Percentiles rank a stretch among this genome's conserved stretches.
Conservation (phyloP, 2,329 filamentous ascomycete species). For the Apiospora phragmitis region DNA sequence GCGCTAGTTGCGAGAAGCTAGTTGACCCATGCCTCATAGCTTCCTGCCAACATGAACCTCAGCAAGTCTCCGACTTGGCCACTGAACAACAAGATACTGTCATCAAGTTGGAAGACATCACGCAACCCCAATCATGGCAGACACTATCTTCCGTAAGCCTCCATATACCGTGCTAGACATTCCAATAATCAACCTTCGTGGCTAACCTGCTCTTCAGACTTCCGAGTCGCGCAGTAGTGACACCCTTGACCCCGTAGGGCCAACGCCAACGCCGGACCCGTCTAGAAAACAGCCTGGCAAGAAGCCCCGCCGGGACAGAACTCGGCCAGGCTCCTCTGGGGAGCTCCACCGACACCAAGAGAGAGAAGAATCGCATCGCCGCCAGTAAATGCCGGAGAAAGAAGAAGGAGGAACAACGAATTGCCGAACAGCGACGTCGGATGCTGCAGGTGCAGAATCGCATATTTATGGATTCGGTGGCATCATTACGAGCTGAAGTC, state of each 20-base stretch:
- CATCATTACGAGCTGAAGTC: not conserved
- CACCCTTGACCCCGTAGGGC: not conserved
- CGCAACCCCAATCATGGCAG: not conserved
- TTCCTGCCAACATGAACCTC: not conserved
- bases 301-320: not conserved
- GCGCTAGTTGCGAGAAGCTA: not conserved
- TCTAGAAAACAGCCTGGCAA: not conserved
- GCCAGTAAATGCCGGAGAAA: conserved; percentile 12
- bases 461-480: not conserved
- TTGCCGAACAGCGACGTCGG: not conserved
- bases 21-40: not conserved
- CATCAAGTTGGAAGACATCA: not conserved
- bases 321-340: not conserved
- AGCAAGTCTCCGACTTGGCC: not conserved
- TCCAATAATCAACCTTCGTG: not conserved
- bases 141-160: not conserved
- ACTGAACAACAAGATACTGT: not conserved
- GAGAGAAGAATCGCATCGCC: conserved; percentile 11
- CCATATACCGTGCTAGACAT: not conserved
- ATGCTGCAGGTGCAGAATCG: not conserved
- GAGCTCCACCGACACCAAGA: not conserved
- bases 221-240: not conserved
- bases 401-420: conserved; percentile 3
- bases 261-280: not conserved
- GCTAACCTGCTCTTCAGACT: not conserved